Conservation (phyloP, 1,284 basidiomycete genomes). For the Jaminaea rosea region DNA sequence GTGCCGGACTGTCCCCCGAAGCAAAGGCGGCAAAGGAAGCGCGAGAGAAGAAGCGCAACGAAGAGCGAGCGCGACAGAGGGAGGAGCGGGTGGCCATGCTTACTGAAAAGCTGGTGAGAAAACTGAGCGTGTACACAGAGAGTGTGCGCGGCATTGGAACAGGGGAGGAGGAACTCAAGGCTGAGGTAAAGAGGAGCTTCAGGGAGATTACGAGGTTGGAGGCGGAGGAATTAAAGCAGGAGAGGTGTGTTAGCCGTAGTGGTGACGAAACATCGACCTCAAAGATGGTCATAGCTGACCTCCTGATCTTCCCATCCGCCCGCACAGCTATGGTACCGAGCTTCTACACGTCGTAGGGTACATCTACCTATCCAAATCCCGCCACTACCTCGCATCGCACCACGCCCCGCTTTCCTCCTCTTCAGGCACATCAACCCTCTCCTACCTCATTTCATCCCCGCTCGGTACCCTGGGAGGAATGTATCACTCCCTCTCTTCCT, state of each 20-base stretch:
- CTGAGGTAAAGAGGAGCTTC: conserved; percentile 35
- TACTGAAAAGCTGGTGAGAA: conserved; percentile 71
- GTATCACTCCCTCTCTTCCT: conserved; percentile 22
- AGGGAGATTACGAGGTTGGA: conserved; percentile 41
- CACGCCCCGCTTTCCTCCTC: conserved; percentile 34
- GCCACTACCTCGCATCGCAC: conserved; percentile 39
- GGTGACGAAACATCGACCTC: neutral
- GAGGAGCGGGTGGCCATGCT: conserved; percentile 73
- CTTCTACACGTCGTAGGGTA: conserved; percentile 83
- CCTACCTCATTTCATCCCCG: no score
- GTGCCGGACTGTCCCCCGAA: conserved; percentile 62
- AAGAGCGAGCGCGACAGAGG: conserved; percentile 73
- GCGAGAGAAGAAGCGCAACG: conserved; percentile 54
- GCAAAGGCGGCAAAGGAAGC: conserved; percentile 72
- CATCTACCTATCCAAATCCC: conserved; percentile 59
- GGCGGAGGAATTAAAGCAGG: conserved; percentile 55
- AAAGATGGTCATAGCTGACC: neutral
- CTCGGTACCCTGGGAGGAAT: conserved; percentile 12
- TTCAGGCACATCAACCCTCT: neutral
- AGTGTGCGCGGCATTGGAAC: conserved; percentile 61
- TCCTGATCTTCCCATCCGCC: neutral
- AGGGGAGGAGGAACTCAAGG: conserved; percentile 59
- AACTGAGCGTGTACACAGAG: conserved; percentile 85
- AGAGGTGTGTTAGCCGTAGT: conserved; percentile 48
- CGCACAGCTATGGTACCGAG: conserved; percentile 73